Evolutionary conservation across 495 filamentous ascomycete genomes (phyloP).

Genomic region (Massariosphaeria phaeospora): DNA sequence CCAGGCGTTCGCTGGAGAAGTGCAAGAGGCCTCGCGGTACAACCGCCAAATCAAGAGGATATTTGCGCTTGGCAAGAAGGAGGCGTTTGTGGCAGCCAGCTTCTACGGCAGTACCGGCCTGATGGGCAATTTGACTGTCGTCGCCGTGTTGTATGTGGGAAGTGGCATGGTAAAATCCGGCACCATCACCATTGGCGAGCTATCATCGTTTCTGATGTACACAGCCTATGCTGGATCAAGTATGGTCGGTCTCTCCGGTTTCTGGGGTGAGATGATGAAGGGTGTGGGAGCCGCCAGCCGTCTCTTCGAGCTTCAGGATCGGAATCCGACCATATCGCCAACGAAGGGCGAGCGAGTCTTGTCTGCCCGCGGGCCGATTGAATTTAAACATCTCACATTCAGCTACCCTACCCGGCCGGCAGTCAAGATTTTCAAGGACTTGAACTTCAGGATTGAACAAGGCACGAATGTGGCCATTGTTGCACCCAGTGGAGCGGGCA

Average conservation of each 20-base stretch:
- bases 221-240: slow-evolving; percentile 86
- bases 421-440: slow-evolving; percentile 80
- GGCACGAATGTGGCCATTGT: slow-evolving; percentile 95
- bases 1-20: slow-evolving; percentile 91
- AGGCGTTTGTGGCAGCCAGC: slow-evolving; percentile 80
- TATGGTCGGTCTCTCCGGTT: slow-evolving; percentile 87
- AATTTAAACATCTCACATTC: slow-evolving; percentile 78
- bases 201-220: slow-evolving; percentile 98
- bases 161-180: slow-evolving; percentile 83
- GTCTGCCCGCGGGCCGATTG: slow-evolving; percentile 81
- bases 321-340: slow-evolving; percentile 75
- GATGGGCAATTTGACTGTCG: slow-evolving; percentile 90
- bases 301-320: slow-evolving; percentile 92
- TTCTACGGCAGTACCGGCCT: slow-evolving; percentile 88
- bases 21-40: slow-evolving; percentile 82
- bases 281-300: slow-evolving; percentile 93
- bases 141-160: slow-evolving; percentile 86
- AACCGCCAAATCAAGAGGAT: slow-evolving; percentile 88
- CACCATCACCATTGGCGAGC: slow-evolving; percentile 79
- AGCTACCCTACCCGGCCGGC: slow-evolving; percentile 88
- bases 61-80: slow-evolving; percentile 76
- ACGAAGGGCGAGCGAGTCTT: slow-evolving; percentile 71
- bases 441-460: slow-evolving; percentile 86
- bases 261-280: slow-evolving; percentile 98
- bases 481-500: slow-evolving; percentile 89